Conservation (phyloP, 768 basidiomycete species). For the Pseudohyphozyma bogoriensis region DNA sequence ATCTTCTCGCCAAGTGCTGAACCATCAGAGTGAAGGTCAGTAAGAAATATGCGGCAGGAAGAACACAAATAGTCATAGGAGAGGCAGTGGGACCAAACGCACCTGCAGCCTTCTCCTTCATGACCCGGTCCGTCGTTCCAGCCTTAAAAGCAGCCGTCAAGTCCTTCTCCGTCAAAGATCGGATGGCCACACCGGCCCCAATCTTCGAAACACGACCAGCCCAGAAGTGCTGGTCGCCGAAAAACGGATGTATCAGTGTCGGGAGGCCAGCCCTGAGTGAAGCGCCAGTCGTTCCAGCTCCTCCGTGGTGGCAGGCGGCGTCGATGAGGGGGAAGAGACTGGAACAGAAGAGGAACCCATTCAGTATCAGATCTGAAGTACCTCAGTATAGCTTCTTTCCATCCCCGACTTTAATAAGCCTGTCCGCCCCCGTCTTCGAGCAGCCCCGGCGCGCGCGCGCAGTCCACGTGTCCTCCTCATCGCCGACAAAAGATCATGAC, state of each 20-base stretch:
- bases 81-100: too few species aligned
- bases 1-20: slow-evolving; percentile 76
- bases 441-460: too few species aligned
- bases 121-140: slow-evolving; percentile 67
- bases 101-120: slow-evolving; percentile 79
- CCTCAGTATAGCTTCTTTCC: too few species aligned
- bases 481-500: neutral
- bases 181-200: slow-evolving; percentile 74
- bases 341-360: neutral
- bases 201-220: slow-evolving; percentile 89
- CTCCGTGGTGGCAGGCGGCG: slow-evolving; percentile 93
- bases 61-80: too few species aligned
- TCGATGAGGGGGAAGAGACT: slow-evolving; percentile 79
- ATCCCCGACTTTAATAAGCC: too few species aligned
- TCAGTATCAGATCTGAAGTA: too few species aligned
- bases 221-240: slow-evolving; percentile 87
- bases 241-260: slow-evolving; percentile 91
- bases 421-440: too few species aligned
- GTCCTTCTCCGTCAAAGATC: slow-evolving; percentile 34
- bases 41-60: too few species aligned
- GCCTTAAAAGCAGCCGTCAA: neutral
- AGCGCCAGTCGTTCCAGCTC: slow-evolving; percentile 57
- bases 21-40: too few species aligned
- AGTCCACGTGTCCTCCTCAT: too few species aligned
- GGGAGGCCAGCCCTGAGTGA: slow-evolving; percentile 63